Percentiles rank a stretch among this genome's conserved stretches.
These are phyloP conservation scores for Maudiozyma turicensis DNA, from an alignment of 805 yeast genomes.

Conservation along the genomic window DNA sequence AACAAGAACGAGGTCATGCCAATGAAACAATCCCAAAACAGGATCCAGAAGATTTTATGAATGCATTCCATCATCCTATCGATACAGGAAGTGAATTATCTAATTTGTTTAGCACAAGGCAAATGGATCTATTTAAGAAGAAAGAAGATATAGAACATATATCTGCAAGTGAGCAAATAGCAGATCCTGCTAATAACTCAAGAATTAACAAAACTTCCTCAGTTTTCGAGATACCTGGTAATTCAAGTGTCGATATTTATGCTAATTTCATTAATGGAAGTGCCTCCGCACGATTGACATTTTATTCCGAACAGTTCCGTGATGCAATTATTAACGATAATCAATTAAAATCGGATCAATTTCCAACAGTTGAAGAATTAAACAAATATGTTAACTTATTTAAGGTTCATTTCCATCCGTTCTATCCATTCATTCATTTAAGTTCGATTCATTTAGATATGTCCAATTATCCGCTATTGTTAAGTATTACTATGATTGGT, in stretches of 20 bases:
- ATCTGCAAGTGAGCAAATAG: neutral
- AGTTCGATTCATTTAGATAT: slow-evolving; percentile 45
- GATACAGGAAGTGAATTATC: slow-evolving; percentile 36
- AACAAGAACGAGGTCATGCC: neutral
- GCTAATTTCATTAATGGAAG: neutral
- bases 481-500: slow-evolving; percentile 81
- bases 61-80: neutral
- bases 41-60: neutral
- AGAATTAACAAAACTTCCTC: neutral
- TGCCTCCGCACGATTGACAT: neutral
- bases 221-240: neutral
- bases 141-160: slow-evolving; percentile 8
- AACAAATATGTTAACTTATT: slow-evolving; percentile 69
- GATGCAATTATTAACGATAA: slow-evolving; percentile 43
- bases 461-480: slow-evolving; percentile 53
- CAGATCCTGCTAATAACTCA: neutral
- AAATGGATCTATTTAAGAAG: slow-evolving; percentile 53
- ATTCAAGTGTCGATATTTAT: neutral
- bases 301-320: slow-evolving; percentile 39
- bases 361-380: slow-evolving; percentile 68
- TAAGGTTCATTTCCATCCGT: slow-evolving; percentile 68
- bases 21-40: neutral
- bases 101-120: slow-evolving; percentile 54
- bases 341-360: slow-evolving; percentile 46
- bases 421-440: slow-evolving; percentile 55